These are phyloP conservation scores for Acmispon strigosus DNA, from an alignment of 306 rosid genomes.

Conservation along the genomic window DNA sequence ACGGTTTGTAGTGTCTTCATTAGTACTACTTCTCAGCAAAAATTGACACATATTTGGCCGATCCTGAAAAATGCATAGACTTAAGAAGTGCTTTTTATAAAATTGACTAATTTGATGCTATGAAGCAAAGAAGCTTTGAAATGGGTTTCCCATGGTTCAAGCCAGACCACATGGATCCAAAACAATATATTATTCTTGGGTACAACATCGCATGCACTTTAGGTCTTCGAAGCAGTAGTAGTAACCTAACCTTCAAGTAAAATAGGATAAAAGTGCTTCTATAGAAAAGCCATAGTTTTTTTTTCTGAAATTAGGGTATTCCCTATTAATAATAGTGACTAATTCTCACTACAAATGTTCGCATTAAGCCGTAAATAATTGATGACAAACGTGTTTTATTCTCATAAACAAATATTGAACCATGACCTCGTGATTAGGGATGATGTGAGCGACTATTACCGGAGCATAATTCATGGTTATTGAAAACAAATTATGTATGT, in stretches of 20 bases:
- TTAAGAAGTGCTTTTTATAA: not conserved
- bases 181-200: not conserved
- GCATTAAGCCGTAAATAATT: no score
- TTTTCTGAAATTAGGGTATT: no score
- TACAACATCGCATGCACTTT: not conserved
- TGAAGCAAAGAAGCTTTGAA: constrained; percentile 12
- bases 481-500: not conserved
- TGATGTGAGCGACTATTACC: no score
- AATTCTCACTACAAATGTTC: no score
- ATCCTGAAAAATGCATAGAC: not conserved
- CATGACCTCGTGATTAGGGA: no score
- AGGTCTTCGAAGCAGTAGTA: no score
- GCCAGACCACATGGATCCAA: not conserved
- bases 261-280: not conserved
- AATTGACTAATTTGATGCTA: not conserved
- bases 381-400: no score
- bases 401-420: no score
- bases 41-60: not conserved
- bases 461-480: no score
- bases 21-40: not conserved
- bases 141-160: not conserved
- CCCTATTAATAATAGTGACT: no score
- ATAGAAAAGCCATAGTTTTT: not conserved
- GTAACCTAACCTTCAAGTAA: not conserved
- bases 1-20: not conserved